Conservation (phyloP, 768 basidiomycete species). For the Leccinum longicurvipes region DNA sequence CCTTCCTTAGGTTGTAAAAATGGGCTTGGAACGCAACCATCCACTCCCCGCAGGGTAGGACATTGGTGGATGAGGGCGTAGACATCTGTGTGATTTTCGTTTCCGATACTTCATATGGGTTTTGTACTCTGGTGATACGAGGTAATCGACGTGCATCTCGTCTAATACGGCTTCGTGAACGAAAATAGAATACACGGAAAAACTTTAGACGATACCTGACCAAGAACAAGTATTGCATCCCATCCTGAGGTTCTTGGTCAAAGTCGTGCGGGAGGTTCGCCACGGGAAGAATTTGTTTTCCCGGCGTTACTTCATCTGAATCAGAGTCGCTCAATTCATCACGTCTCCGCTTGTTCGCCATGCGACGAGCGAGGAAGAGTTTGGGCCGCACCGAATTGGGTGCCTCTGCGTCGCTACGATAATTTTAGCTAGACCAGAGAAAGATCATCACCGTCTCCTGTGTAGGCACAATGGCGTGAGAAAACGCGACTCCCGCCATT, state of each 20-base stretch:
- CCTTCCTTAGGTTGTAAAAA: constrained; percentile 67
- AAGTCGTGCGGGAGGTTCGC: constrained; percentile 73
- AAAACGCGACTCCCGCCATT: constrained; percentile 15
- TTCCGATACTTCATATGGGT: constrained; percentile 58
- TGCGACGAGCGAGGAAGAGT: constrained; percentile 4
- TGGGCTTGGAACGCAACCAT: constrained; percentile 50
- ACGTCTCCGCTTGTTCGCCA: constrained; percentile 53
- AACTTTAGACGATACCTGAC: constrained; percentile 53
- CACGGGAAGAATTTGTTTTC: constrained; percentile 76
- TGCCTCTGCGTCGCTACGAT: no score
- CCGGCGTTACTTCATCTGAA: constrained; percentile 58
- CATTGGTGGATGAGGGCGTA: constrained; percentile 24
- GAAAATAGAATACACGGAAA: background rate
- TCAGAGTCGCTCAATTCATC: constrained; percentile 49
- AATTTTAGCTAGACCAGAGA: no score
- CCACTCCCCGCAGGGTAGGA: constrained; percentile 69
- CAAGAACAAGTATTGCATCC: constrained; percentile 76
- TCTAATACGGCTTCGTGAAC: constrained; percentile 36
- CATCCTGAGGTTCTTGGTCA: constrained; percentile 61
- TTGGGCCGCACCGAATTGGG: no score
- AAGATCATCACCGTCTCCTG: no score
- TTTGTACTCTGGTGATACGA: constrained; percentile 57
- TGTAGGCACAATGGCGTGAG: constrained; percentile 13
- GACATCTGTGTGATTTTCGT: constrained; percentile 19
- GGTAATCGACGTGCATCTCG: constrained; percentile 70